phyloP scores from a whole-genome alignment of 208 protist genomes.

The Novymonas esmeraldas region DNA sequence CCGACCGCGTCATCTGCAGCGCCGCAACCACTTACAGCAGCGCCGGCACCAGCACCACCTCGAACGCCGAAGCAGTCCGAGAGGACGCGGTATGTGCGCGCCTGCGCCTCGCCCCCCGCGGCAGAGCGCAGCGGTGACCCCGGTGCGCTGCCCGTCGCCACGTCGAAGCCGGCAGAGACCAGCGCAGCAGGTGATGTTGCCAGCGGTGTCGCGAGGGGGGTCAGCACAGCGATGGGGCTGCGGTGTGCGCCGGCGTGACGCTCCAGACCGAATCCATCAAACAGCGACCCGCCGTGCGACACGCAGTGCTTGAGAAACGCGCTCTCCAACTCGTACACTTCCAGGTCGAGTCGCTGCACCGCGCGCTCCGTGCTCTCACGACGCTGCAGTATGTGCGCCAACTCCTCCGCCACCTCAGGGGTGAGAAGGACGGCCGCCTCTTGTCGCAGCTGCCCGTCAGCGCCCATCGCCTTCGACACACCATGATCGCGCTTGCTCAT shows the following conservation, averaged over 20 bases:
- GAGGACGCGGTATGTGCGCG: conserved; percentile 19
- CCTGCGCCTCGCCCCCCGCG: background rate
- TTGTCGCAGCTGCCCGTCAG: conserved; percentile 23
- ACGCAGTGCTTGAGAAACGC: conserved; percentile 65
- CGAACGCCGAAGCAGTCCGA: conserved; percentile 4
- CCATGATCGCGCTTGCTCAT: conserved; percentile 31
- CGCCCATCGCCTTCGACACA: conserved; percentile 11
- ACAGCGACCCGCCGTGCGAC: conserved; percentile 70
- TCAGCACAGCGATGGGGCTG: conserved; percentile 26
- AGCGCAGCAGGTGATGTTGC: conserved; percentile 1
- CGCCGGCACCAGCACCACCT: background rate
- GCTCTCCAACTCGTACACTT: conserved; percentile 72
- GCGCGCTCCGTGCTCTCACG: conserved; percentile 51
- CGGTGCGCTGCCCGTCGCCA: background rate
- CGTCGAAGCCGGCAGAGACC: background rate
- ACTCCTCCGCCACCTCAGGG: conserved; percentile 26
- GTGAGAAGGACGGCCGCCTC: conserved; percentile 31
- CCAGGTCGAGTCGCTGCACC: conserved; percentile 50
- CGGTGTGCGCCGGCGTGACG: conserved; percentile 36
- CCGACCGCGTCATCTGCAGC: no score
- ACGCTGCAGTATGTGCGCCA: conserved; percentile 40
- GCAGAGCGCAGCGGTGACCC: conserved; percentile 13
- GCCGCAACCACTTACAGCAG: no score
- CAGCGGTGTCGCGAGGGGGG: conserved; percentile 22
- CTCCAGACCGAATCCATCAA: conserved; percentile 81